These are phyloP conservation scores for Phytophthora citricola DNA, from an alignment of 352 stramenopile genomes.

Conservation along the genomic window DNA sequence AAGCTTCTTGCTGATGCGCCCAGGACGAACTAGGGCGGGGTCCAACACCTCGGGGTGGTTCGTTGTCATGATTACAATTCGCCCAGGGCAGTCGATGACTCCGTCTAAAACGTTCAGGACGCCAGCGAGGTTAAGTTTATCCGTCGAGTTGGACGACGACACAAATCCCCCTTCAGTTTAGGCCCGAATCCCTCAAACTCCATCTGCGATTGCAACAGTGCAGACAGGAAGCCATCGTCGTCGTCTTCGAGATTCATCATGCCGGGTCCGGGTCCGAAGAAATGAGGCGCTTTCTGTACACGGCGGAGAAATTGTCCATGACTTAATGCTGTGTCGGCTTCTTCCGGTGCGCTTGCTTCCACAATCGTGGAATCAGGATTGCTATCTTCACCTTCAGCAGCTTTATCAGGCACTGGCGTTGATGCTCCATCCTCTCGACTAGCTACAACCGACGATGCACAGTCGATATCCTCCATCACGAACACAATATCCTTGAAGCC, in stretches of 20 bases:
- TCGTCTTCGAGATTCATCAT: conserved; percentile 2
- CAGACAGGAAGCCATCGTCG: conserved; percentile 31
- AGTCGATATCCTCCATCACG: conserved; percentile 92
- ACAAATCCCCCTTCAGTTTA: conserved; percentile 48
- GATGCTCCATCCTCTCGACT: conserved; percentile 37
- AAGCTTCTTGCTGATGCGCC: conserved; percentile 87
- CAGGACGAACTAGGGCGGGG: conserved; percentile 83
- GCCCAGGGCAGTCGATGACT: conserved; percentile 72
- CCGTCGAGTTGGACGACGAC: conserved; percentile 29
- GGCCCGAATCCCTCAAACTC: conserved; percentile 33
- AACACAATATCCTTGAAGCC: conserved; percentile 89
- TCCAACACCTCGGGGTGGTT: conserved; percentile 90
- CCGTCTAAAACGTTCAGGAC: conserved; percentile 93
- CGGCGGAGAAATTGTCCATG: not conserved
- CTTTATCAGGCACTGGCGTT: conserved; percentile 1
- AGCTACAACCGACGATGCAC: conserved; percentile 71
- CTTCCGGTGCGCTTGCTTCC: conserved; percentile 17
- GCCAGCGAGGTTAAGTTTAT: conserved; percentile 83
- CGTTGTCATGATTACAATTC: conserved; percentile 89
- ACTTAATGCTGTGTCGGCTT: conserved; percentile 30
- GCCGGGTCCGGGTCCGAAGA: not conserved
- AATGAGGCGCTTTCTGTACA: not conserved
- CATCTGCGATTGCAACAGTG: conserved; percentile 29
- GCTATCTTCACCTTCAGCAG: not conserved
- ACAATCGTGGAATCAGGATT: not conserved